phyloP scores from a whole-genome alignment of 176 grass and related monocot genomes.

The Zizania latifolia region DNA sequence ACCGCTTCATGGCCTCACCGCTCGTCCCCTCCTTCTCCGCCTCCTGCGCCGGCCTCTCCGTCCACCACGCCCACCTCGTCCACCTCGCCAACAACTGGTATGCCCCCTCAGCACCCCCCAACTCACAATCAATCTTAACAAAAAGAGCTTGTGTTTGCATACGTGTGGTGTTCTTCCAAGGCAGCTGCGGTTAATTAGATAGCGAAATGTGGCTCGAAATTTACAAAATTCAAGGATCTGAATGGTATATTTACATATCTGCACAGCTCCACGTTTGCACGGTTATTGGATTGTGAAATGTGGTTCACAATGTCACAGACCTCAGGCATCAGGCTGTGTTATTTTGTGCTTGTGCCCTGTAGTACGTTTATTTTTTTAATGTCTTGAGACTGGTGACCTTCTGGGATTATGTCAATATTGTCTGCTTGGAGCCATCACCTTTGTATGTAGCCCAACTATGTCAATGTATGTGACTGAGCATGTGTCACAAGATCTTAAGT shows the following conservation, averaged over 20 bases:
- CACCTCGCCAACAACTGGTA: conserved; percentile 70
- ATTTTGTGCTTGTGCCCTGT: background rate
- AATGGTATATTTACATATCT: background rate
- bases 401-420: background rate
- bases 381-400: background rate
- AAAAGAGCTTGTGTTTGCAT: background rate
- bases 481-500: background rate
- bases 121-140: background rate
- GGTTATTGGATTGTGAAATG: background rate
- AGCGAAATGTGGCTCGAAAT: background rate
- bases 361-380: background rate
- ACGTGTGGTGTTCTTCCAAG: background rate
- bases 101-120: background rate
- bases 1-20: conserved; percentile 90
- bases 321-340: background rate
- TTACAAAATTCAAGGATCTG: background rate
- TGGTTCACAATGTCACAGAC: background rate
- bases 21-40: conserved; percentile 74
- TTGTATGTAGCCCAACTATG: background rate
- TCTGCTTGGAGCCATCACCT: background rate
- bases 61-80: conserved; percentile 65
- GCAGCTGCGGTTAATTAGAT: background rate
- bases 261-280: background rate
- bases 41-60: conserved; percentile 41
- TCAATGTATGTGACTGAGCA: background rate